Percentiles rank a stretch among this genome's conserved stretches.
These are phyloP conservation scores for Rhododendron ovatum DNA, from an alignment of 148 eudicot species.

Conservation along the genomic window DNA sequence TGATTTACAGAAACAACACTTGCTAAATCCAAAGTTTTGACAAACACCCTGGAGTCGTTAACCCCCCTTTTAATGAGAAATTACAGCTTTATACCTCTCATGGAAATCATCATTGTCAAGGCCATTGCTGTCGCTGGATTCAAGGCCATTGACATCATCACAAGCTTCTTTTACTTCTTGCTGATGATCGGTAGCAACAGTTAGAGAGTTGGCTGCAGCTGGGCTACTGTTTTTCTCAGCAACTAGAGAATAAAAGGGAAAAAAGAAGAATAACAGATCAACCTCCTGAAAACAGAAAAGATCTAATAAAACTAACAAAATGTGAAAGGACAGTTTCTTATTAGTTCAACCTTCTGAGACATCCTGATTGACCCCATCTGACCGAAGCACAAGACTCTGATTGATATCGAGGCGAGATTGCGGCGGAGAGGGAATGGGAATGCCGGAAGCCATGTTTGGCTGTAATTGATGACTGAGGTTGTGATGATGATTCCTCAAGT, in stretches of 20 bases:
- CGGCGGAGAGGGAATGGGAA: slow-evolving; percentile 26
- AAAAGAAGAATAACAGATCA: neutral
- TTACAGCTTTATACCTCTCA: slow-evolving; percentile 45
- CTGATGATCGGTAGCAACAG: slow-evolving; percentile 26
- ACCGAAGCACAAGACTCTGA: slow-evolving; percentile 19
- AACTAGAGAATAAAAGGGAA: neutral
- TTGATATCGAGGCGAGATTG: slow-evolving; percentile 16
- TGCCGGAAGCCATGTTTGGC: slow-evolving; percentile 20
- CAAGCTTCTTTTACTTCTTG: slow-evolving; percentile 29
- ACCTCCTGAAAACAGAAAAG: neutral
- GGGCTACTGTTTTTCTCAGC: slow-evolving; percentile 33
- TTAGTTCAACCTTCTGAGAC: slow-evolving; percentile 39
- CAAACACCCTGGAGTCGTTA: neutral
- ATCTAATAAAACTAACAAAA: neutral
- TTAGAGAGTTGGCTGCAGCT: slow-evolving; percentile 16
- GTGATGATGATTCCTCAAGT: slow-evolving; percentile 44
- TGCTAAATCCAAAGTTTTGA: neutral
- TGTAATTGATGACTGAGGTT: slow-evolving; percentile 30
- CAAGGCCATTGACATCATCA: slow-evolving; percentile 22
- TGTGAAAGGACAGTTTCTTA: neutral
- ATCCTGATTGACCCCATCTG: slow-evolving; percentile 33
- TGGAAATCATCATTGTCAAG: slow-evolving; percentile 36
- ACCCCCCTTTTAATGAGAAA: neutral
- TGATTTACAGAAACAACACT: neutral
- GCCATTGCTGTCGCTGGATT: slow-evolving; percentile 17